Evolutionary conservation across 257 asterid species (phyloP).

Genomic region (Lantana camara): DNA sequence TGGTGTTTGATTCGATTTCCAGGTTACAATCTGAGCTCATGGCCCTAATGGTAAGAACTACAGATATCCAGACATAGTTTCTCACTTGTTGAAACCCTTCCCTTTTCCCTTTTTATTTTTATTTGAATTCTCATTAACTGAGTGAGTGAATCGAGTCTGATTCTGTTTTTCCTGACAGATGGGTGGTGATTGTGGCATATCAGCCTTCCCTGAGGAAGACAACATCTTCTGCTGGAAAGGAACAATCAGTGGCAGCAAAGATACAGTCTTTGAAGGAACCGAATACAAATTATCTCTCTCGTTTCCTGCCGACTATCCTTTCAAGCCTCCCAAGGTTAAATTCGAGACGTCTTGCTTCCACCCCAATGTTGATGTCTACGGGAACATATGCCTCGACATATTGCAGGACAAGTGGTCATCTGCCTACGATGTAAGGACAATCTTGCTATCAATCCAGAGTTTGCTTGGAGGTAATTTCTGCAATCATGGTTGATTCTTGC

Average conservation of each 20-base stretch:
- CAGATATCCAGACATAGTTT: no score
- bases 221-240: conserved; percentile 97
- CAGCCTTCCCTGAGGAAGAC: conserved; percentile 97
- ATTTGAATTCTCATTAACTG: background rate
- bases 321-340: conserved; percentile 88
- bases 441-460: conserved; percentile 86
- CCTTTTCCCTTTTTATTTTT: no score
- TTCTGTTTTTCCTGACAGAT: conserved; percentile 39
- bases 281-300: conserved; percentile 81
- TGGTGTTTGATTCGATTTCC: conserved; percentile 26
- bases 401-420: conserved; percentile 99
- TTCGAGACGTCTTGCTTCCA: conserved; percentile 95
- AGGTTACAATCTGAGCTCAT: conserved; percentile 94
- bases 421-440: conserved; percentile 95
- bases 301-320: conserved; percentile 82
- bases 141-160: no score
- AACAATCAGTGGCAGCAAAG: conserved; percentile 86
- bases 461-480: conserved; percentile 82
- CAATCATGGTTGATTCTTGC: background rate
- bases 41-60: conserved; percentile 86
- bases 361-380: conserved; percentile 82
- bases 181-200: conserved; percentile 89
- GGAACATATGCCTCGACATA: conserved; percentile 93
- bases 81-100: no score
- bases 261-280: conserved; percentile 92